Conservation (phyloP, 176 grass and related monocot species). For the Typha latifolia region DNA sequence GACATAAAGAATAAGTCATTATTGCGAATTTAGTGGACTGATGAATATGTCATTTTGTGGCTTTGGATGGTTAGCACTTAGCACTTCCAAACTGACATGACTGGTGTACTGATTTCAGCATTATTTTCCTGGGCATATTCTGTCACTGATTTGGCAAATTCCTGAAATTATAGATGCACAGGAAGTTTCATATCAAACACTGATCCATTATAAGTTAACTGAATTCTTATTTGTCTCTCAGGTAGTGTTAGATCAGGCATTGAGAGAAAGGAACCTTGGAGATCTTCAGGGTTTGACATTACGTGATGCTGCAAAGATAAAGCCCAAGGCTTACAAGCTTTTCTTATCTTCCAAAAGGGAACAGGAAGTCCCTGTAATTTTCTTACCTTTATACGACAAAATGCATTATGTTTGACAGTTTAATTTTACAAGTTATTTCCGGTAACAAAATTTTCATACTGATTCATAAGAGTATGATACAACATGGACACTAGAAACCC, state of each 20-base stretch:
- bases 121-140: too few relatives aligned
- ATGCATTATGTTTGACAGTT: not conserved
- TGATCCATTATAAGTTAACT: not conserved
- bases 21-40: too few relatives aligned
- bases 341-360: slow-evolving; percentile 64
- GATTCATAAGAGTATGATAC: not conserved
- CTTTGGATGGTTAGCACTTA: too few relatives aligned
- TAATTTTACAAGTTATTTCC: not conserved
- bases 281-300: slow-evolving; percentile 77
- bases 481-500: not conserved
- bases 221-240: slow-evolving; percentile 13
- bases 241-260: slow-evolving; percentile 50
- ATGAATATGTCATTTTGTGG: too few relatives aligned
- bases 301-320: slow-evolving; percentile 45
- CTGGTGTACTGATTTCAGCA: too few relatives aligned
- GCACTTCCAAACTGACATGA: too few relatives aligned
- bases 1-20: too few relatives aligned
- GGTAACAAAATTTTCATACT: not conserved
- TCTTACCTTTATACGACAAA: not conserved
- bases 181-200: too few relatives aligned
- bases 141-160: too few relatives aligned
- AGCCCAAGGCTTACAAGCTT: slow-evolving; percentile 53
- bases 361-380: slow-evolving; percentile 62
- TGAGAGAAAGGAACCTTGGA: slow-evolving; percentile 72
- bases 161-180: too few relatives aligned